A percentile compares a stretch with the other conserved stretches of the same genome.
phyloP scores from a whole-genome alignment of 1,284 basidiomycete species.

The Cutaneotrichosporon sp. region DNA sequence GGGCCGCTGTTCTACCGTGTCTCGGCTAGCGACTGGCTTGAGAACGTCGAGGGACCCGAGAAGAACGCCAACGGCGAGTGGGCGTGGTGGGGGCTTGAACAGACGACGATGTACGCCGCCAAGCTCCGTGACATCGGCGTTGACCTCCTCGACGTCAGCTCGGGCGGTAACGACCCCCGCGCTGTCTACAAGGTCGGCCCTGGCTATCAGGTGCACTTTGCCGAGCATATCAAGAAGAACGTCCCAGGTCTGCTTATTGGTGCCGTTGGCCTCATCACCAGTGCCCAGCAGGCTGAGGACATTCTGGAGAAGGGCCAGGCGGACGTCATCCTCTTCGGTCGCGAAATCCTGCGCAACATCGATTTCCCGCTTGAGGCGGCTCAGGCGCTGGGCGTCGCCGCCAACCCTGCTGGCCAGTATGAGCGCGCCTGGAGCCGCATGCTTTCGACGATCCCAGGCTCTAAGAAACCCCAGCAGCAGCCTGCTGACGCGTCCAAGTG shows the following conservation, averaged over 20 bases:
- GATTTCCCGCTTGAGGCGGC: constrained; percentile 48
- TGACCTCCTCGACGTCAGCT: constrained; percentile 66
- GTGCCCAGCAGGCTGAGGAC: constrained; percentile 60
- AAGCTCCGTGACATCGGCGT: constrained; percentile 61
- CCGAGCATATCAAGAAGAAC: constrained; percentile 62
- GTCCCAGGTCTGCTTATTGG: constrained; percentile 58
- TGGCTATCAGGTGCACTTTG: constrained; percentile 68
- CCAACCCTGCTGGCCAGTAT: constrained; percentile 45
- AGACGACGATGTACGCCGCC: constrained; percentile 59
- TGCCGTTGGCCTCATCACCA: constrained; percentile 69
- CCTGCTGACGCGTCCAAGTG: too few relatives aligned
- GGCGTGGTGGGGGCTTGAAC: constrained; percentile 60
- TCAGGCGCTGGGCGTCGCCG: constrained; percentile 41
- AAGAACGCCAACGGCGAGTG: constrained; percentile 52
- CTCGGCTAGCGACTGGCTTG: constrained; percentile 51
- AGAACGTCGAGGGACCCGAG: constrained; percentile 21
- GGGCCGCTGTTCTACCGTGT: constrained; percentile 71
- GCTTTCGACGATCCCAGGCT: constrained; percentile 10
- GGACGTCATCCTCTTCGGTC: constrained; percentile 64
- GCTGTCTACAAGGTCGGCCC: constrained; percentile 58
- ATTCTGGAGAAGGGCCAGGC: constrained; percentile 62
- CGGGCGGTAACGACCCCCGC: constrained; percentile 62
- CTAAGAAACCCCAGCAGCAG: too few relatives aligned
- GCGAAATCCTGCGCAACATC: constrained; percentile 53
- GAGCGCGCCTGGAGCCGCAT: constrained; percentile 55